These are phyloP conservation scores for Heritiera littoralis DNA, from an alignment of 345 rosid species.

Conservation along the genomic window DNA sequence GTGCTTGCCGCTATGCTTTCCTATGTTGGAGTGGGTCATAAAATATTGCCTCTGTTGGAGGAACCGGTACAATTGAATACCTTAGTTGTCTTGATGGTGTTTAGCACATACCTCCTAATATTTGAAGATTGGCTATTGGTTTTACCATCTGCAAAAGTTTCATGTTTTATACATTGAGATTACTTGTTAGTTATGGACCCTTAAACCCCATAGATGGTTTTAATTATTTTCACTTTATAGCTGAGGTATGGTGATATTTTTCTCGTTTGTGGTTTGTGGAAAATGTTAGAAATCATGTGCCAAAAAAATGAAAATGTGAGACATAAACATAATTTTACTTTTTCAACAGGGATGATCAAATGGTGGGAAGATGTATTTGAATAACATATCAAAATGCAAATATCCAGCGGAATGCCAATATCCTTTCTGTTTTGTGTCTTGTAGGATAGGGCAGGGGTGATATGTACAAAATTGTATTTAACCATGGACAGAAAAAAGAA, in stretches of 20 bases:
- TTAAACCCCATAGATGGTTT: not conserved
- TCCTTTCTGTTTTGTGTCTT: not conserved
- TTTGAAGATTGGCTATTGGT: not conserved
- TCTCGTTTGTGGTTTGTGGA: not conserved
- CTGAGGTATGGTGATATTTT: not conserved
- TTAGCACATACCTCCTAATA: slow-evolving; percentile 11
- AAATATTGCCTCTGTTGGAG: slow-evolving; percentile 78
- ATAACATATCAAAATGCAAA: not conserved
- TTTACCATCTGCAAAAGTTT: not conserved
- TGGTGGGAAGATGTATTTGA: not conserved
- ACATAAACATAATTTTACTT: not conserved
- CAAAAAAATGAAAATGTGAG: not conserved
- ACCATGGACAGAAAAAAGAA: not conserved
- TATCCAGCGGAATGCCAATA: not conserved
- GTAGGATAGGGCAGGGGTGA: not conserved
- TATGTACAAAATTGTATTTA: not conserved
- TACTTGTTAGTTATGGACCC: not conserved
- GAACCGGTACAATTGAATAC: slow-evolving; percentile 66
- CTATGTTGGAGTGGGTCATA: slow-evolving; percentile 77
- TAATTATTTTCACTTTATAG: not conserved
- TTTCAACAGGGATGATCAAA: not conserved
- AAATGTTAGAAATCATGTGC: not conserved
- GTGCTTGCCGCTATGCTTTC: slow-evolving; percentile 98
- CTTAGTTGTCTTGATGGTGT: not conserved
- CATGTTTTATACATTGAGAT: not conserved